Base-by-base conservation (phyloP, 2,329 filamentous ascomycete species). In the Setomelanomma holmii region DNA sequence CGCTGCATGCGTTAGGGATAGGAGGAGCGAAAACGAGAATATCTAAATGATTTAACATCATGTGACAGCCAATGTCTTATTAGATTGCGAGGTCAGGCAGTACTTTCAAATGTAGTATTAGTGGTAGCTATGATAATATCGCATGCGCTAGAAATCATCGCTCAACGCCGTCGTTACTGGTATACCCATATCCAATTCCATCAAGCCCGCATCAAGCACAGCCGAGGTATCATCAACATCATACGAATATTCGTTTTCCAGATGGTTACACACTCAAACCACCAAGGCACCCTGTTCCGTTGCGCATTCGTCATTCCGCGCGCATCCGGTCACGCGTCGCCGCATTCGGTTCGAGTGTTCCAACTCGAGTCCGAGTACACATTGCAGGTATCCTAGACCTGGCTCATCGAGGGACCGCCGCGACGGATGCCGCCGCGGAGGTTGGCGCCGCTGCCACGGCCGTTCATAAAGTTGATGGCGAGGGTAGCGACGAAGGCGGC, bases 401-500 rank as follows among this genome's bases (percentile, higher is more conserved):
- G 81, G 73, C 80, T 82, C 82, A 84, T 84, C 40, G 76, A 64
- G 21, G 78, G 79, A 21, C 72, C 75, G 40, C 79, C 76, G 58
- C 76, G 76, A 35, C 80, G 75, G 51, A 79, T 74, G 24, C 78
- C 74, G 47, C 80, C 76, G 35, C 85, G 80, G 40, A 75, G 66
- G 61, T 76, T 78, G 53, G 69, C 69, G n/a, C 62, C 64, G 49
- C 63, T 69, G 33, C 82, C 79, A 62, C 82, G 79, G 51, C 82
- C 80, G 53, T 78, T 76, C 64, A 86, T 72, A 49, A 82, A 76
- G 57, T 89, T 80, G 67, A 84, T 78, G 39, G 86, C 71, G 35
- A 82, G 81, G 3, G 78, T 76, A 16, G 70, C 85, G 22, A 79
- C 76, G 67, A 88, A 89, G 21, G 82, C 79, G 34, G 78, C 81